These are phyloP conservation scores for Xylaria intraflava DNA, from an alignment of 495 filamentous ascomycete species.

Conservation along the genomic window DNA sequence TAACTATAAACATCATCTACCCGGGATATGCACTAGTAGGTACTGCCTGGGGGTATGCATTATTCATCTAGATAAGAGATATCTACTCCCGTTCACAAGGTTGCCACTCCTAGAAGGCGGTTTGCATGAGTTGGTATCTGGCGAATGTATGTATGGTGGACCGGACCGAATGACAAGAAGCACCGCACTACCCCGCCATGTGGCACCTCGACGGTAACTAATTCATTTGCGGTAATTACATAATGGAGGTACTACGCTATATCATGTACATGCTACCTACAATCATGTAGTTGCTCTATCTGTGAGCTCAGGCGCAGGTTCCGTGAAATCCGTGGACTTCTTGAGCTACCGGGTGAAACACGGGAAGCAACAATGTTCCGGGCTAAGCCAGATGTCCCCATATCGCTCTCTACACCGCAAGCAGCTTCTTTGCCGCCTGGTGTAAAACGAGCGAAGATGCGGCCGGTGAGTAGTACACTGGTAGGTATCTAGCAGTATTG, in stretches of 20 bases:
- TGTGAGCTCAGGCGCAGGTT: too few relatives aligned
- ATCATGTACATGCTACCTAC: too few relatives aligned
- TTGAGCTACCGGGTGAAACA: too few relatives aligned
- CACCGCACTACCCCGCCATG: slow-evolving; percentile 1
- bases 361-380: neutral
- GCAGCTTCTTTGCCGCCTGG: neutral
- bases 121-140: neutral
- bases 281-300: too few relatives aligned
- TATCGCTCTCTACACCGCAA: slow-evolving; percentile 1
- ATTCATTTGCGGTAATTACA: neutral
- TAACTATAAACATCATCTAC: neutral
- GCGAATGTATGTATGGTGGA: neutral
- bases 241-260: too few relatives aligned
- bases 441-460: too few relatives aligned
- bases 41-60: neutral
- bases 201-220: neutral
- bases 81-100: too few relatives aligned
- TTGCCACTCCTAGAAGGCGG: too few relatives aligned
- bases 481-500: too few relatives aligned
- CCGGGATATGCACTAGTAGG: too few relatives aligned
- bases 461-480: too few relatives aligned
- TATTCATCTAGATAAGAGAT: neutral
- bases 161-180: neutral
- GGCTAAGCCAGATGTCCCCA: neutral
- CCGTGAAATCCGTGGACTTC: too few relatives aligned